These are phyloP conservation scores for Diaporthe citri DNA, from an alignment of 2,329 filamentous ascomycete genomes.

Conservation along the genomic window DNA sequence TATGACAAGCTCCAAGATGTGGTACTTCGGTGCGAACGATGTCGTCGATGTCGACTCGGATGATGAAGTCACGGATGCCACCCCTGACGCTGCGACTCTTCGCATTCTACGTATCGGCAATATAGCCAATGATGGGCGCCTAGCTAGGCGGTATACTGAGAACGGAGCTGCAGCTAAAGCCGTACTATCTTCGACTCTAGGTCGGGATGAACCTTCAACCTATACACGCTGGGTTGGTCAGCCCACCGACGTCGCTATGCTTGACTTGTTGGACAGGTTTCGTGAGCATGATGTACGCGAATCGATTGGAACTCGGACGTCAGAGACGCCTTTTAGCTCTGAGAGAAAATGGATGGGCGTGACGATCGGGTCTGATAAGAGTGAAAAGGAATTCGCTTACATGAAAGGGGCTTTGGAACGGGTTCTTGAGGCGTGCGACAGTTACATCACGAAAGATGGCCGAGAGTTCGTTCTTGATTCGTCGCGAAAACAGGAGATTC, in stretches of 20 bases:
- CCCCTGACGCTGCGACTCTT: slow-evolving; percentile 79
- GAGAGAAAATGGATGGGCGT: slow-evolving; percentile 99
- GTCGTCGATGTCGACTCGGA: slow-evolving; percentile 67
- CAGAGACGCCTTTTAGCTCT: slow-evolving; percentile 95
- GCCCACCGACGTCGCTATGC: slow-evolving; percentile 96
- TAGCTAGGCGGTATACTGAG: slow-evolving; percentile 79
- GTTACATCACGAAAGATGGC: slow-evolving; percentile 88
- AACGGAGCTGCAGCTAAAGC: slow-evolving; percentile 80
- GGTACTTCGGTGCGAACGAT: slow-evolving; percentile 82
- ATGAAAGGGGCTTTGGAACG: slow-evolving; percentile 95
- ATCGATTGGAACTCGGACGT: slow-evolving; percentile 82
- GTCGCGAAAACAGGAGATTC: slow-evolving; percentile 77
- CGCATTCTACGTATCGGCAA: slow-evolving; percentile 93
- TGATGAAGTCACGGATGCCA: slow-evolving; percentile 65
- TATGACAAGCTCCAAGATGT: slow-evolving; percentile 97
- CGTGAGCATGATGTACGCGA: slow-evolving; percentile 93
- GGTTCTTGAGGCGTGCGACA: slow-evolving; percentile 88
- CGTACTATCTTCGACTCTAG: slow-evolving; percentile 86
- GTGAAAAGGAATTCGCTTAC: slow-evolving; percentile 85
- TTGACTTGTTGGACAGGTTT: slow-evolving; percentile 91
- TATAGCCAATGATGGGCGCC: slow-evolving; percentile 92
- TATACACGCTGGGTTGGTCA: slow-evolving; percentile 96
- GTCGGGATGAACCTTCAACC: slow-evolving; percentile 69
- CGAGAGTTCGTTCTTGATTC: slow-evolving; percentile 89
- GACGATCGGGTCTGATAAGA: slow-evolving; percentile 75